Base-by-base conservation (phyloP, 805 yeast species). In the Candida ascalaphidarum region DNA sequence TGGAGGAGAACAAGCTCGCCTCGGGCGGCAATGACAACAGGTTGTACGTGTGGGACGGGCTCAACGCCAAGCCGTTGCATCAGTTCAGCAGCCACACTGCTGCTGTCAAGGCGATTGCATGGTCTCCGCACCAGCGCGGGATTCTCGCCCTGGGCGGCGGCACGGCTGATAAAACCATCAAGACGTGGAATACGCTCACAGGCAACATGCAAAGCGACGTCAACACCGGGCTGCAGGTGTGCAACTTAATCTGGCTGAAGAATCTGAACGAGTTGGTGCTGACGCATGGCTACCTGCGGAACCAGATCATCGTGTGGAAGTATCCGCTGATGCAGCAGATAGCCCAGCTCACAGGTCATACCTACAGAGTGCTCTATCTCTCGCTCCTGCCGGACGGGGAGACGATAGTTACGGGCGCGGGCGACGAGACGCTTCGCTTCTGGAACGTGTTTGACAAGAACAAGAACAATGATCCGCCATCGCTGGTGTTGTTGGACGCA, bases 121-220 rank as follows among this genome's bases (percentile, higher is more conserved):
- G 98, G 98, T 82, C 94, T 1, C 97, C 98, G 3, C 97, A 92
- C 49, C 95, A 85, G 49, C 64, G 96, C 31, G 96, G 97, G 1
- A 68, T 88, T 3, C 54, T 92, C 31, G 97, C 97, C 1, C 74
- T 92, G 2, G 98, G 98, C 11, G 98, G 98, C 12, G 98, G 98
- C 21, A 86, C 97, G 1, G 88, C 94, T 1, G 98, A 92, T 54
- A 75, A 89, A 32, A 70, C 78, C 22, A 80, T 92, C 41, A 83
- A 88, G 52, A 75, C 86, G 14, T 92, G 97, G 97, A 92, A 88
- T 51, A 81, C 95, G 0, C 57, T 77, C 25, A 82, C 81, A 6
- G 95, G 96, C 1, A 51, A 67, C 14, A 72, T 79, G 33, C 47
- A 83, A 9, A 71, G 75, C 43, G 92, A 85, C 41, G 75, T 82